These are phyloP conservation scores for Candida maris DNA, from an alignment of 805 yeast species.

Conservation along the genomic window DNA sequence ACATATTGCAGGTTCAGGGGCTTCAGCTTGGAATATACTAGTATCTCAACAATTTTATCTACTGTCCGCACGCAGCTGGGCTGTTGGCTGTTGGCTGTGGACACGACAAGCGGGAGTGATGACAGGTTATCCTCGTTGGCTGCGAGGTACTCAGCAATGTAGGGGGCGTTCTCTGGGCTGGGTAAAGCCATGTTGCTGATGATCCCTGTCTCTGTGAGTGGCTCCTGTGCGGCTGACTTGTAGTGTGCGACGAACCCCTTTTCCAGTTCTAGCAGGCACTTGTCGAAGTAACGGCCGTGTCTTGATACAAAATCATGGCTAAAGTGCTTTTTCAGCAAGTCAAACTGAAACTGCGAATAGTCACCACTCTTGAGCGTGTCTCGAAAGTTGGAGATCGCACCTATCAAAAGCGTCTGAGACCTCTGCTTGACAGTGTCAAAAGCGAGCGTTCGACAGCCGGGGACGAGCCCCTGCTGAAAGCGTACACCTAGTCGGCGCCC, in stretches of 20 bases:
- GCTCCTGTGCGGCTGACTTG: slow-evolving; percentile 4
- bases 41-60: slow-evolving; percentile 25
- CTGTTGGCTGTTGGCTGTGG: neutral
- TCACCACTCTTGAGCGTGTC: slow-evolving; percentile 3
- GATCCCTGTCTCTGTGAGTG: slow-evolving; percentile 7
- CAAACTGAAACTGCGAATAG: slow-evolving; percentile 8
- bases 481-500: too few species aligned
- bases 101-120: slow-evolving; percentile 9
- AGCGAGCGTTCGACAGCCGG: too few species aligned
- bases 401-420: slow-evolving; percentile 1
- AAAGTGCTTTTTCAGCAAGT: slow-evolving; percentile 9
- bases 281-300: slow-evolving; percentile 5
- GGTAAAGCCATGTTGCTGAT: slow-evolving; percentile 12
- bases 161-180: slow-evolving; percentile 5
- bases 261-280: slow-evolving; percentile 4
- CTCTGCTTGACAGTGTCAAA: neutral
- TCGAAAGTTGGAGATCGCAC: slow-evolving; percentile 6
- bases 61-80: slow-evolving; percentile 5
- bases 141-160: slow-evolving; percentile 12
- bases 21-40: slow-evolving; percentile 28
- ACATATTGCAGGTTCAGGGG: slow-evolving; percentile 27
- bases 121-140: slow-evolving; percentile 8
- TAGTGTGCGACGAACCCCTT: slow-evolving; percentile 7
- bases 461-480: too few species aligned
- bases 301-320: slow-evolving; percentile 10